A percentile compares a stretch with the other conserved stretches of the same genome.
Conservation (phyloP, 2,329 filamentous ascomycete species). For the Biscogniauxia mediterranea region DNA sequence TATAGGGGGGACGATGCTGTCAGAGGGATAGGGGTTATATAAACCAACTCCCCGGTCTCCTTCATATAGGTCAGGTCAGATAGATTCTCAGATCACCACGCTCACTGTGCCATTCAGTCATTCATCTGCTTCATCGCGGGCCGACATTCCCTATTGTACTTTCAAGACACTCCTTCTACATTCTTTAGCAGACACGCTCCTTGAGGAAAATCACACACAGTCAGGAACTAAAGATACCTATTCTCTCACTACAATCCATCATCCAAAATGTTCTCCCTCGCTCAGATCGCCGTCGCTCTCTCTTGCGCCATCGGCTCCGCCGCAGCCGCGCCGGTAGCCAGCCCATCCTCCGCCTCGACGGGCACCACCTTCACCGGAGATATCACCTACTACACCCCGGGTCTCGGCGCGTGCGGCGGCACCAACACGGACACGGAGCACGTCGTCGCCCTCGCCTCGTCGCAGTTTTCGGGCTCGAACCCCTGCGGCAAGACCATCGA, state of each 20-base stretch:
- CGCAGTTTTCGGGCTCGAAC: conserved; percentile 22
- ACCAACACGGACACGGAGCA: conserved; percentile 23
- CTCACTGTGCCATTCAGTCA: not conserved
- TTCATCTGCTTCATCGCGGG: not conserved
- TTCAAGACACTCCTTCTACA: not conserved
- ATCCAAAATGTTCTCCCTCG: conserved; percentile 26
- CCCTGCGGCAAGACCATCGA: conserved; percentile 32
- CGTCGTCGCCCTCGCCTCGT: conserved; percentile 28
- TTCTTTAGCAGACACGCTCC: not conserved
- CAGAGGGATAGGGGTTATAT: not conserved
- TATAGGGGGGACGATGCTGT: not conserved
- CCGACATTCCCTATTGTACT: not conserved
- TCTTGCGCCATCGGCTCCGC: conserved; percentile 15
- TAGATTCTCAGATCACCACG: not conserved
- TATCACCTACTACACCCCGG: conserved; percentile 29
- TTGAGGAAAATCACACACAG: not conserved
- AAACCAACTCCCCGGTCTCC: not conserved
- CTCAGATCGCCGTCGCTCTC: conserved; percentile 20
- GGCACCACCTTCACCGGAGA: conserved; percentile 20
- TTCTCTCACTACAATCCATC: not conserved
- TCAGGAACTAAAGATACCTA: not conserved
- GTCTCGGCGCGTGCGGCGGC: conserved; percentile 28
- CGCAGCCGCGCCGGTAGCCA: conserved; percentile 9
- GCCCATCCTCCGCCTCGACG: not conserved
- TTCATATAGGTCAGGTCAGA: not conserved